Conservation (phyloP, 192 early-diverging fungal genomes). For the Spizellomyces punctatus region DNA sequence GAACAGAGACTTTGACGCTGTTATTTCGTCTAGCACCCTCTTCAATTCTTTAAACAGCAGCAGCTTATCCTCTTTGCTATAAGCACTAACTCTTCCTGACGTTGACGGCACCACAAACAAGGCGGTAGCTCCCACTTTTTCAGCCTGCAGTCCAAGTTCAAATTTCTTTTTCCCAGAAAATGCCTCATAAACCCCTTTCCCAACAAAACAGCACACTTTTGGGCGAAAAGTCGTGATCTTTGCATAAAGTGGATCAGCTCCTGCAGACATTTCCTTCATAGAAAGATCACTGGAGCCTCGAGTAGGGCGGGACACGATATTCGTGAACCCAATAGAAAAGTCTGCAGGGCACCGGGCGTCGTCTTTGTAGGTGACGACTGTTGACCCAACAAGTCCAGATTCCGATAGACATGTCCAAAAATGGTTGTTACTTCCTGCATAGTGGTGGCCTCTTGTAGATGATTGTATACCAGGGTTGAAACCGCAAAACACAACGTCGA, state of each 20-base stretch:
- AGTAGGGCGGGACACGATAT: slow-evolving; percentile 15
- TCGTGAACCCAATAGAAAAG: slow-evolving; percentile 25
- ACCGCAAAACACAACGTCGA: slow-evolving; percentile 19
- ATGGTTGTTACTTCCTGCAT: slow-evolving; percentile 11
- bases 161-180: not conserved
- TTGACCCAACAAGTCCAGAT: slow-evolving; percentile 8
- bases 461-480: slow-evolving; percentile 26
- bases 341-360: not conserved
- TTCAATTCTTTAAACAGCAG: slow-evolving; percentile 11
- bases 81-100: slow-evolving; percentile 6
- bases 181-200: slow-evolving; percentile 11
- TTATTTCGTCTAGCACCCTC: slow-evolving; percentile 10
- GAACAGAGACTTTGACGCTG: too few relatives aligned
- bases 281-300: not conserved
- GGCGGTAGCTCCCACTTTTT: not conserved
- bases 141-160: not conserved
- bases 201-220: slow-evolving; percentile 15
- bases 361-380: slow-evolving; percentile 5
- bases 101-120: slow-evolving; percentile 22
- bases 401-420: slow-evolving; percentile 24
- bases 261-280: not conserved
- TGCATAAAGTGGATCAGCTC: not conserved
- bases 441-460: slow-evolving; percentile 18
- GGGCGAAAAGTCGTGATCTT: slow-evolving; percentile 1
- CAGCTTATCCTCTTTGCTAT: slow-evolving; percentile 1